A percentile compares a stretch with the other conserved stretches of the same genome.
phyloP scores from a whole-genome alignment of 768 basidiomycete genomes.

The Pleurotus djamor region DNA sequence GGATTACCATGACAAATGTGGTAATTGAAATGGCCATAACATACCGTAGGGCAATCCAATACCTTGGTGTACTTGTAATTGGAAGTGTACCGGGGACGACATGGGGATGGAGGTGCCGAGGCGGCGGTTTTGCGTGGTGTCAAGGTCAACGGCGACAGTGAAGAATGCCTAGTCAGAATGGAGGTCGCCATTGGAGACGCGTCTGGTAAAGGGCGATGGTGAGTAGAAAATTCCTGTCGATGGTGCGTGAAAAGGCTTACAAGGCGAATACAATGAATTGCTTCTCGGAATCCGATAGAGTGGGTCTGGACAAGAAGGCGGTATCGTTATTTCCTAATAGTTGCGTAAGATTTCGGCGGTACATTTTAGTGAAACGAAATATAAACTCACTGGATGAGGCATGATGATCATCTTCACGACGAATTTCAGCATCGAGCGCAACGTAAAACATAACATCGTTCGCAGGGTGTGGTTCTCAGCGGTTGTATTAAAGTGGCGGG shows the following conservation, averaged over 20 bases:
- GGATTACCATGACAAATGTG: neutral
- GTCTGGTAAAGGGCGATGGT: neutral
- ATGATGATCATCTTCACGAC: conserved; percentile 5
- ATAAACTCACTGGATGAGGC: neutral
- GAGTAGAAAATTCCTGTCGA: neutral
- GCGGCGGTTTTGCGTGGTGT: neutral
- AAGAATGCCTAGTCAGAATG: neutral
- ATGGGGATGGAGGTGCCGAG: neutral
- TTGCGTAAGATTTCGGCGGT: neutral
- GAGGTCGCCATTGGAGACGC: neutral
- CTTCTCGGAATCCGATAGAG: neutral
- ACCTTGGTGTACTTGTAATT: neutral
- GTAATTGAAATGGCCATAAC: too few relatives aligned
- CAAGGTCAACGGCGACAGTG: neutral
- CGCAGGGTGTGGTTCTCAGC: neutral
- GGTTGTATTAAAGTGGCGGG: neutral
- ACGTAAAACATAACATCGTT: neutral
- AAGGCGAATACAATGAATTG: neutral
- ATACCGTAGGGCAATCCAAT: neutral
- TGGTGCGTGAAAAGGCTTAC: neutral
- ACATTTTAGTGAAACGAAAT: too few relatives aligned
- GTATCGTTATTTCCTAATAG: neutral
- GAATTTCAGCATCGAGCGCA: neutral
- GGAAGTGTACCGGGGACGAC: neutral
- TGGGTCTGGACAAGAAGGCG: neutral